Evolutionary conservation across 306 rosid species (phyloP).

Genomic region (Casuarina cunninghamiana): DNA sequence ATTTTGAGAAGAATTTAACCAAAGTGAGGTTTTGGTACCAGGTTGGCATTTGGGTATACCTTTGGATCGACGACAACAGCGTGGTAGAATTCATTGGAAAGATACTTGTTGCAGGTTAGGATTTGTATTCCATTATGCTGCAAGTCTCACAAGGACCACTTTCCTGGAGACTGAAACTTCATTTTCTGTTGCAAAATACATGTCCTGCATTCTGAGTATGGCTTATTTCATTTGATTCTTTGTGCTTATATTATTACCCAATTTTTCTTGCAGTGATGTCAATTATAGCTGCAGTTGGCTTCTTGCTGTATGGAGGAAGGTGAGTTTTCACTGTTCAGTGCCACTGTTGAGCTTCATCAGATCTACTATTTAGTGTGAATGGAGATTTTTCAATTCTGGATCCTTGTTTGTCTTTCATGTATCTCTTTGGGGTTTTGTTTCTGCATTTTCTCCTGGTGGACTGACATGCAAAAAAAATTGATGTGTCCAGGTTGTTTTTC

Average conservation of each 20-base stretch:
- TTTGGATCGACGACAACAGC: constrained; percentile 65
- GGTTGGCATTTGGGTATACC: constrained; percentile 88
- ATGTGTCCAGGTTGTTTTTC: constrained; percentile 71
- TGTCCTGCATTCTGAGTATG: neutral
- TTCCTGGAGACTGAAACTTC: constrained; percentile 22
- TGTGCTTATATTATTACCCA: neutral
- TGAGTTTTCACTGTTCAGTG: constrained; percentile 45
- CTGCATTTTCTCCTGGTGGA: neutral
- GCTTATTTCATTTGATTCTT: constrained; percentile 10
- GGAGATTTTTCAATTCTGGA: constrained; percentile 18
- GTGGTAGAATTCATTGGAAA: constrained; percentile 65
- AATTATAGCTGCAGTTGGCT: constrained; percentile 85
- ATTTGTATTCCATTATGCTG: constrained; percentile 14
- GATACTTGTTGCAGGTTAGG: constrained; percentile 88
- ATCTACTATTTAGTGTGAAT: constrained; percentile 22
- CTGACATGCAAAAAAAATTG: neutral
- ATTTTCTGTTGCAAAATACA: constrained; percentile 16
- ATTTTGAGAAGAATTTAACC: constrained; percentile 18
- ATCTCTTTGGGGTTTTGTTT: constrained; percentile 13
- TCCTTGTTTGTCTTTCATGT: constrained; percentile 20
- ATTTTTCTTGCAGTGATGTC: constrained; percentile 61
- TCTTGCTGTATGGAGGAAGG: constrained; percentile 97
- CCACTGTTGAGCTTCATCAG: constrained; percentile 7
- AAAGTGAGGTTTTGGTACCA: constrained; percentile 38
- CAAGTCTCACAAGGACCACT: constrained; percentile 14